Base-by-base conservation (phyloP, 2,329 filamentous ascomycete genomes). In the Neonectria hederae region DNA sequence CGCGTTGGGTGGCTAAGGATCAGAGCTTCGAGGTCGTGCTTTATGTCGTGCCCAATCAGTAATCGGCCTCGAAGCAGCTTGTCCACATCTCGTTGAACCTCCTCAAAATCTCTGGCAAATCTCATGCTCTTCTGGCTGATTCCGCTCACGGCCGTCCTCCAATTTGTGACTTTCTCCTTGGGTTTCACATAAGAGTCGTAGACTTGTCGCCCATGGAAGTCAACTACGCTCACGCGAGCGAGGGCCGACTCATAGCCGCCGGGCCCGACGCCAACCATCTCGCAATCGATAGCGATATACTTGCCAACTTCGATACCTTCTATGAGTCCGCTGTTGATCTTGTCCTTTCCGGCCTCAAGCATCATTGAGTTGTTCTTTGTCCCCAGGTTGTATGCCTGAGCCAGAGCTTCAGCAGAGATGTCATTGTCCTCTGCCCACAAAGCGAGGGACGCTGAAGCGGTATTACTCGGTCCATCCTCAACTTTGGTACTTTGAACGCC, bases 111-210 rank as follows among this genome's bases (percentile, higher is more conserved):
- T 55, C 92, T 82, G 0, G 92, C 92, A 48, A 83, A 81, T 32
- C 84, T 83, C 86, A 98, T 90, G 69, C 93, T 89, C 64, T 87
- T 87, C 0, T 91, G 86, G 54, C 88, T 87, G 65, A 99, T 91
- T 7, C 96, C 96, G 66, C 92, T 97, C 43, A 97, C 90, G 65
- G 86, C 83, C 3, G 94, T 98, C 66, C 96, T 88, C 91, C 94
- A 99, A 79, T 99, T 92, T 14, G 92, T 94, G 2, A 99, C 92
- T 59, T 82, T 83, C 74, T 94, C 90, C 63, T 89, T 88, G 0
- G 93, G 92, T 58, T 87, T 87, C 10, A 98, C 96, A 75, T 92
- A 98, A 13, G 92, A 95, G 82, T 99, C 96, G 84, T 98, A 97
- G 49, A 99, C 83, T 78, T 97, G 93, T 28, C 91, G 87, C 19